Conservation (phyloP, 2,329 filamentous ascomycete species). For the Xylariaceae sp. region DNA sequence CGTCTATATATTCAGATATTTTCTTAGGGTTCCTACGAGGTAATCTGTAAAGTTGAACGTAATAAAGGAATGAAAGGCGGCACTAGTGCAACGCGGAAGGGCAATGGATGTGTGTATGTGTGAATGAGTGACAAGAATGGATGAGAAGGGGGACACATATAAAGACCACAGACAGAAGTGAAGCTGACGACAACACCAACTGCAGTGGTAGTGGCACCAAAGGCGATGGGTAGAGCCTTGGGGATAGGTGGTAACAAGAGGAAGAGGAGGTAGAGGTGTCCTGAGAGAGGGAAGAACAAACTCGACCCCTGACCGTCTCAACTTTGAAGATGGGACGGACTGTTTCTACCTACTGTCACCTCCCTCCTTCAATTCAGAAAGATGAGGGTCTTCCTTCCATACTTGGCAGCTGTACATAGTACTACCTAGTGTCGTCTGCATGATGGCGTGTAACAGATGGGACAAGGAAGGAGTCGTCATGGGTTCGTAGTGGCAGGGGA, state of each 20-base stretch:
- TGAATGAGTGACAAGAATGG: constrained; percentile 25
- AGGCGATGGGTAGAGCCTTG: neutral
- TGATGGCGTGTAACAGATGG: constrained; percentile 21
- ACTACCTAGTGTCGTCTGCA: constrained; percentile 5
- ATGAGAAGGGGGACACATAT: neutral
- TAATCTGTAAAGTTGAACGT: constrained; percentile 8
- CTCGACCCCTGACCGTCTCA: constrained; percentile 8
- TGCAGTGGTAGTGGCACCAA: constrained; percentile 2
- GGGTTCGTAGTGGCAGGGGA: neutral
- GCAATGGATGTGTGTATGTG: constrained; percentile 4
- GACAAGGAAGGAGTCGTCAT: constrained; percentile 5
- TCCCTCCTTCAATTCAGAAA: no score
- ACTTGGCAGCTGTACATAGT: neutral
- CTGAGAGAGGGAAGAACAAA: constrained; percentile 1
- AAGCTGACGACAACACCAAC: constrained; percentile 19
- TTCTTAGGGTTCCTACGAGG: constrained; percentile 10
- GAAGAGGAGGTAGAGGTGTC: neutral
- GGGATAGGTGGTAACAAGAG: neutral
- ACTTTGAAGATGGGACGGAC: no score
- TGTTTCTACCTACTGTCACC: no score
- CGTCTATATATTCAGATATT: constrained; percentile 12
- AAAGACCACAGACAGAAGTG: constrained; percentile 5
- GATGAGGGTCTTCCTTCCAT: neutral
- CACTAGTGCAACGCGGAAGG: constrained; percentile 6
- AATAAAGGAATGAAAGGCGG: constrained; percentile 5